Evolutionary conservation across 306 rosid genomes (phyloP).

Genomic region (Cucumis melo): DNA sequence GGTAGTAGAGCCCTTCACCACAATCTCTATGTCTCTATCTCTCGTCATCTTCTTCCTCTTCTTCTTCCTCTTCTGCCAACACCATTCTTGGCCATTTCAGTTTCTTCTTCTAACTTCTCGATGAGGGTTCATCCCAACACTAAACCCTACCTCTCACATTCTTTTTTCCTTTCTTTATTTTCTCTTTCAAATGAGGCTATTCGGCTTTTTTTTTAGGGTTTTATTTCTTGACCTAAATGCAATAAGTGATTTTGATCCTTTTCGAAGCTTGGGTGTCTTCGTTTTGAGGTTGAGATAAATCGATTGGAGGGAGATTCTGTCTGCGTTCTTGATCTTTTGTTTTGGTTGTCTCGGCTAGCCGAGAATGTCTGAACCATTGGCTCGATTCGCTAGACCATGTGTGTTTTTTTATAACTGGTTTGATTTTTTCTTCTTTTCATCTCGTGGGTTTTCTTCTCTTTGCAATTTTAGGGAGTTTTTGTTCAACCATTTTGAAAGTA

Average conservation of each 20-base stretch:
- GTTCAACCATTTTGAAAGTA: not conserved
- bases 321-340: not conserved
- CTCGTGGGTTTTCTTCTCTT: not conserved
- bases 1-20: too few species aligned
- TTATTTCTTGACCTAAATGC: constrained; percentile 14
- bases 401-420: not conserved
- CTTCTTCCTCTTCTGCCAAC: not conserved
- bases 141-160: not conserved
- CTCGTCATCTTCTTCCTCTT: not conserved
- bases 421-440: not conserved
- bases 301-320: constrained; percentile 35
- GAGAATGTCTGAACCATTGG: constrained; percentile 13
- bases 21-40: too few species aligned
- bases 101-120: not conserved
- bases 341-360: not conserved
- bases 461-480: not conserved
- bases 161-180: not conserved
- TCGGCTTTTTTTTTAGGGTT: constrained; percentile 17
- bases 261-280: constrained; percentile 3
- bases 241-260: not conserved
- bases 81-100: not conserved
- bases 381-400: constrained; percentile 16
- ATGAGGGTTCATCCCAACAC: not conserved
- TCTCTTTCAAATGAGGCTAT: not conserved
- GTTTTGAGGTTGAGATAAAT: constrained; percentile 10